These are phyloP conservation scores for Aspergillus jensenii DNA, from an alignment of 2,329 filamentous ascomycete species.

Conservation along the genomic window DNA sequence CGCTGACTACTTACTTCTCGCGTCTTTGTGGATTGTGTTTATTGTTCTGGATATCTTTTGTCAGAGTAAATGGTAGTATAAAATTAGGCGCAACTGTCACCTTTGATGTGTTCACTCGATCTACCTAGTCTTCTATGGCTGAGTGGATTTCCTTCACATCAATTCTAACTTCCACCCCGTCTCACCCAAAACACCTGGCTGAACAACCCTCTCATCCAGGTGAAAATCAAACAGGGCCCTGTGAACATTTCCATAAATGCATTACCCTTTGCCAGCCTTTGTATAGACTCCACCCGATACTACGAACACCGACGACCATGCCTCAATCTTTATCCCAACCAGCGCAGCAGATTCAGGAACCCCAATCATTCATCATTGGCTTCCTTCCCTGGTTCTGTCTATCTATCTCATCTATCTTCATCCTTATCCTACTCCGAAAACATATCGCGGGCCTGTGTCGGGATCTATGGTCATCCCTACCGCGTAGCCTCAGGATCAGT, in stretches of 20 bases:
- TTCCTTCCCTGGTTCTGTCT: not conserved
- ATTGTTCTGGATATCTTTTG: not conserved
- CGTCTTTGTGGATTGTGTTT: not conserved
- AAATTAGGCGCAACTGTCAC: too few species aligned
- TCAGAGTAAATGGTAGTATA: too few species aligned
- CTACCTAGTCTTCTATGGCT: not conserved
- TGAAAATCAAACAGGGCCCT: not conserved
- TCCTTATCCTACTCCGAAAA: not conserved
- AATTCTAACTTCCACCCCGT: not conserved
- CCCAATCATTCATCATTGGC: not conserved
- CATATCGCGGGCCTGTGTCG: not conserved
- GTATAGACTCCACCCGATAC: not conserved
- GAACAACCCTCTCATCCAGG: too few species aligned
- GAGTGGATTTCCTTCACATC: not conserved
- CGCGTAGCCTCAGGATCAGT: not conserved
- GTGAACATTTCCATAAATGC: not conserved
- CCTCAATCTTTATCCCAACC: not conserved
- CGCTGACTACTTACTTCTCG: not conserved
- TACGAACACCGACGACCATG: not conserved
- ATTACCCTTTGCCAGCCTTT: not conserved
- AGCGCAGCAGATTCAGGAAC: not conserved
- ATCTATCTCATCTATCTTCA: not conserved
- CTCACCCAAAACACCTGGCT: not conserved
- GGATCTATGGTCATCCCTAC: not conserved
- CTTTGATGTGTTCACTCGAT: not conserved